Base-by-base conservation (phyloP, 2,329 filamentous ascomycete species). In the Talaromyces sp. region DNA sequence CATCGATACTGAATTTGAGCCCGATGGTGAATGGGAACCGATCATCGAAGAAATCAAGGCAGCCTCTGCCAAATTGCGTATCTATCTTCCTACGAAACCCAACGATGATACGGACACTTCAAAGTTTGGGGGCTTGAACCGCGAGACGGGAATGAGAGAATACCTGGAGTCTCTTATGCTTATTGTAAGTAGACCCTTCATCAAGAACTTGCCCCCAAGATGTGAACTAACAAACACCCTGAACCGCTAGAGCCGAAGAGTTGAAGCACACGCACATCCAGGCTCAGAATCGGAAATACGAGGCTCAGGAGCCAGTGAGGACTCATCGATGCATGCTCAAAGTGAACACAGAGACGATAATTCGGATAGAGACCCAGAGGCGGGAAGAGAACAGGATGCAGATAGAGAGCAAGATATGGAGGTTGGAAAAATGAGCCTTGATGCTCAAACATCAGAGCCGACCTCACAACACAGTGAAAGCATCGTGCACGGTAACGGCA, bases 401-500 rank as follows among this genome's bases (percentile, higher is more conserved):
- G 5, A 27, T 9, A 27, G 5, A 14, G 32, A 35, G 32, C 32
- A 35, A 35, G n/a, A 16, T 4, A 6, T 16, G 32, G 32, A 14
- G 5, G 4, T 35, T 35, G 32, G 14, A 5, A 13, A 35, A 13
- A 16, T 35, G n/a, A 4, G n/a, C 11, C 4, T 4, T 13, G 32
- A 35, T 14, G 32, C 6, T 4, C 11, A 5, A 13, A 35, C 5
- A 6, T 14, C 11, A 35, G 32, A 35, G 5, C 32, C 32, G 4
- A 11, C n/a, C 4, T 13, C 32, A 5, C 5, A 35, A 16, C 6
- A 35, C 14, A 4, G 4, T 11, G 4, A 4, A 16, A 27, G 29
- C 1, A 52, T 66, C 10, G 58, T 58, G 9, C 60, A 43, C 3
- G 48, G 54, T 3, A 51, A 64, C 5, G 57, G 52, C 1, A 66